phyloP scores from a whole-genome alignment of 2,329 filamentous ascomycete genomes.

The Pyricularia pennisetigena region DNA sequence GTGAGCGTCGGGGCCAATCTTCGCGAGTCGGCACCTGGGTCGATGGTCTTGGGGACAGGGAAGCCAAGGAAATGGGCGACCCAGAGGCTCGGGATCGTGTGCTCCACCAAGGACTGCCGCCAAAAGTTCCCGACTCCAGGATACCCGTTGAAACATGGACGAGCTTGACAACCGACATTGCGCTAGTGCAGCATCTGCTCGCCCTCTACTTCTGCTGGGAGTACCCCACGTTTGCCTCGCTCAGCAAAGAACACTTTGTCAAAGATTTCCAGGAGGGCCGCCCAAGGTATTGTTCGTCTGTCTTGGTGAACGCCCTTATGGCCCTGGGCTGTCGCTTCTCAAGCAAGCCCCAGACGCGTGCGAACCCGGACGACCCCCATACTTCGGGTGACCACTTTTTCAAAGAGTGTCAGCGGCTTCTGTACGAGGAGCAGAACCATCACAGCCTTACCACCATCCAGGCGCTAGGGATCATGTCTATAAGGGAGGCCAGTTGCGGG shows the following conservation, averaged over 20 bases:
- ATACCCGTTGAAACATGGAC: conserved; percentile 46
- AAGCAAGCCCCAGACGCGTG: conserved; percentile 51
- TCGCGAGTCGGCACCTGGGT: conserved; percentile 41
- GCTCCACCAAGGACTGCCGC: conserved; percentile 38
- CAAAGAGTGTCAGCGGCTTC: conserved; percentile 53
- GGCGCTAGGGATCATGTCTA: conserved; percentile 66
- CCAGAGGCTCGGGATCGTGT: conserved; percentile 25
- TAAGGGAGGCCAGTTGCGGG: conserved; percentile 63
- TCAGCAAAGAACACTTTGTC: conserved; percentile 63
- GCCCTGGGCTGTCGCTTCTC: conserved; percentile 62
- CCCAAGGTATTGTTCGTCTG: conserved; percentile 56
- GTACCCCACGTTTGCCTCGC: conserved; percentile 63
- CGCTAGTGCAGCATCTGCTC: conserved; percentile 53
- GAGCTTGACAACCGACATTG: conserved; percentile 43
- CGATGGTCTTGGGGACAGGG: conserved; percentile 17
- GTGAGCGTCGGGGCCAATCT: conserved; percentile 26
- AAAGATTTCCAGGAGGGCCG: conserved; percentile 52
- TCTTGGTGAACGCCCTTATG: conserved; percentile 56
- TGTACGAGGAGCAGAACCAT: conserved; percentile 46
- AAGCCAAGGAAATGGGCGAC: conserved; percentile 7
- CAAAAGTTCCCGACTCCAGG: conserved; percentile 32
- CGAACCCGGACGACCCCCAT: conserved; percentile 49
- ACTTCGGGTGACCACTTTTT: conserved; percentile 69
- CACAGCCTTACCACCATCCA: conserved; percentile 62
- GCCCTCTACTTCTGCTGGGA: conserved; percentile 66